Evolutionary conservation across 305 asterid genomes (phyloP).

Genomic region (Solanum chacoense): DNA sequence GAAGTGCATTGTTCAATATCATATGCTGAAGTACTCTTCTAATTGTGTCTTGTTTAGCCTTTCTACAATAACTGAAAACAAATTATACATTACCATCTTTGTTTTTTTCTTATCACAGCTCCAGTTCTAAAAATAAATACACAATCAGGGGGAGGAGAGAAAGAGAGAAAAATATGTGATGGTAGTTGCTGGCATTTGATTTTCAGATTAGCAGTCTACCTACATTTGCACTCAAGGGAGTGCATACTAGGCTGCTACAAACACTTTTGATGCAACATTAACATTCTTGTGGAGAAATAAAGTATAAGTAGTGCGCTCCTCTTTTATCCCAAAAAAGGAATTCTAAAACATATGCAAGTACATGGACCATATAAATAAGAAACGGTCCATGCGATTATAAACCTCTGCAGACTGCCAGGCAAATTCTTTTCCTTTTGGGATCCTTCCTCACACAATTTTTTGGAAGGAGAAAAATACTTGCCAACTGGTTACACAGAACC

Average conservation of each 20-base stretch:
- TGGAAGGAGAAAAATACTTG: not conserved
- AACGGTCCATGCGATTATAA: not conserved
- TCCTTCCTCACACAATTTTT: not conserved
- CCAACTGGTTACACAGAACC: not conserved
- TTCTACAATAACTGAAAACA: not conserved
- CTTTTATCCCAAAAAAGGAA: not conserved
- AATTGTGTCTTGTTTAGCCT: not conserved
- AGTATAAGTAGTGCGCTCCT: not conserved
- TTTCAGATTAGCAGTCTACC: not conserved
- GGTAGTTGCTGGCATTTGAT: not conserved
- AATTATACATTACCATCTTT: not conserved
- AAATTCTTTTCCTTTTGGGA: not conserved
- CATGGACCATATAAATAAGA: not conserved
- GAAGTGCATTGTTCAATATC: not conserved
- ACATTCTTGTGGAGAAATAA: not conserved
- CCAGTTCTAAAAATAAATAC: not conserved
- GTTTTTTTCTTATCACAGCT: not conserved
- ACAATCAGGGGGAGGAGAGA: not conserved
- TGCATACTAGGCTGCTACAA: not conserved
- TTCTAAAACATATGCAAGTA: not conserved
- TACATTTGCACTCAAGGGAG: not conserved
- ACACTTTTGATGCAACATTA: not conserved
- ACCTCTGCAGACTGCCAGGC: not conserved
- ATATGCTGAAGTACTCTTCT: not conserved
- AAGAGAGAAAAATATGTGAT: not conserved